phyloP scores from a whole-genome alignment of 306 rosid species.

The Vigna nakashimae region DNA sequence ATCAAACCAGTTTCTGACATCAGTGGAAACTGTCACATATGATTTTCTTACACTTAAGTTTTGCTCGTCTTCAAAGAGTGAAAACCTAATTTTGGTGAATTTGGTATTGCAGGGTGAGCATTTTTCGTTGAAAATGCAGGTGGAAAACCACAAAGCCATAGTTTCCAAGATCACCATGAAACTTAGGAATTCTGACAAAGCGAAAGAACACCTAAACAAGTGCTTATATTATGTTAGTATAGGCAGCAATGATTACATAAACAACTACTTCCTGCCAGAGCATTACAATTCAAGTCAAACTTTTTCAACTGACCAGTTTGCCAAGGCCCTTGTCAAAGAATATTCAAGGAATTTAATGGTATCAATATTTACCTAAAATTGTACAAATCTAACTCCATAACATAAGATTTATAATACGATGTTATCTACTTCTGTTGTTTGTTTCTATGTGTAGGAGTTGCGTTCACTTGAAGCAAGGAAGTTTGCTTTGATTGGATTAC shows the following conservation, averaged over 20 bases:
- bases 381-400: too few relatives aligned
- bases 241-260: conserved; percentile 76
- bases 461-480: conserved; percentile 68
- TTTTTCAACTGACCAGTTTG: conserved; percentile 43
- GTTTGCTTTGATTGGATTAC: conserved; percentile 57
- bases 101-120: conserved; percentile 54
- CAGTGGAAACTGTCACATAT: too few relatives aligned
- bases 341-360: conserved; percentile 53
- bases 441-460: conserved; percentile 45
- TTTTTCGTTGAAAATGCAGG: conserved; percentile 48
- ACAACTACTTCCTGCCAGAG: conserved; percentile 61
- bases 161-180: conserved; percentile 31
- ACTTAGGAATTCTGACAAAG: conserved; percentile 34
- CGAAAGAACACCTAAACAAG: conserved; percentile 46
- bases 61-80: too few relatives aligned
- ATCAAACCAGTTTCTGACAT: too few relatives aligned
- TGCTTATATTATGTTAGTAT: conserved; percentile 65
- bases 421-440: neutral
- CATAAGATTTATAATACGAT: too few relatives aligned
- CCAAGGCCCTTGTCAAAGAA: conserved; percentile 41
- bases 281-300: conserved; percentile 33
- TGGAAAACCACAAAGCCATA: conserved; percentile 48
- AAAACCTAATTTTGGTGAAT: neutral
- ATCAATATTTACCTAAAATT: too few relatives aligned
- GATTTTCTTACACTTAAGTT: too few relatives aligned